Evolutionary conservation across 805 yeast genomes (phyloP).

Genomic region (Wickerhamomyces kurtzmanii): DNA sequence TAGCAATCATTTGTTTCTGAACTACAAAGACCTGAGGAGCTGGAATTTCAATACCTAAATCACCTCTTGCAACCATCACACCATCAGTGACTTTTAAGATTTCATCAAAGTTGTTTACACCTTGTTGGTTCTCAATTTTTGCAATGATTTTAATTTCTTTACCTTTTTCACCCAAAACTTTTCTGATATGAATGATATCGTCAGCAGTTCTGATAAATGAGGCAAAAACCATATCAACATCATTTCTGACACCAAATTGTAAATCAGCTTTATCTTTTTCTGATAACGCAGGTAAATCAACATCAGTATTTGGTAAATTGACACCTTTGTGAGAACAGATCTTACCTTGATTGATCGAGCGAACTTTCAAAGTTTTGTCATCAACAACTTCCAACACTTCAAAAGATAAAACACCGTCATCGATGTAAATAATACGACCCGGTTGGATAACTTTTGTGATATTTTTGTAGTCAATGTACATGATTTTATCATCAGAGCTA

Average conservation of each 20-base stretch:
- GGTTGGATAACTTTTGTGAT: conserved; percentile 85
- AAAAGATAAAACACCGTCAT: conserved; percentile 96
- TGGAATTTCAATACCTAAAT: conserved; percentile 98
- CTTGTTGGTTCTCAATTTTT: conserved; percentile 99
- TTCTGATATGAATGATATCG: conserved; percentile 84
- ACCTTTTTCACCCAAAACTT: conserved; percentile 95
- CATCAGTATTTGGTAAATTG: conserved; percentile 97
- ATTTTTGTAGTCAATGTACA: conserved; percentile 93
- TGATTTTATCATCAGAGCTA: conserved; percentile 65
- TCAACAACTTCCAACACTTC: conserved; percentile 82
- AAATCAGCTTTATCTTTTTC: conserved; percentile 94
- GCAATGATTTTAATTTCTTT: conserved; percentile 91
- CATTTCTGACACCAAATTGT: conserved; percentile 92
- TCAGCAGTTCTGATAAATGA: conserved; percentile 94
- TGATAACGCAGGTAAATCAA: conserved; percentile 94
- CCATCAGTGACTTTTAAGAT: conserved; percentile 93
- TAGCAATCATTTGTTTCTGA: conserved; percentile 97
- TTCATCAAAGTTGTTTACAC: conserved; percentile 98
- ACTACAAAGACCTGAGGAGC: conserved; percentile 98
- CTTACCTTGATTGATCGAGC: conserved; percentile 89
- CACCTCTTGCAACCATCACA: conserved; percentile 99
- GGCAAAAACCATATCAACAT: conserved; percentile 97
- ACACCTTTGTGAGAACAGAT: conserved; percentile 98
- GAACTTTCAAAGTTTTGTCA: conserved; percentile 73
- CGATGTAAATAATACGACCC: conserved; percentile 90